These are phyloP conservation scores for Heracleum sosnowskyi DNA, from an alignment of 129 eudicot genomes.

Conservation along the genomic window DNA sequence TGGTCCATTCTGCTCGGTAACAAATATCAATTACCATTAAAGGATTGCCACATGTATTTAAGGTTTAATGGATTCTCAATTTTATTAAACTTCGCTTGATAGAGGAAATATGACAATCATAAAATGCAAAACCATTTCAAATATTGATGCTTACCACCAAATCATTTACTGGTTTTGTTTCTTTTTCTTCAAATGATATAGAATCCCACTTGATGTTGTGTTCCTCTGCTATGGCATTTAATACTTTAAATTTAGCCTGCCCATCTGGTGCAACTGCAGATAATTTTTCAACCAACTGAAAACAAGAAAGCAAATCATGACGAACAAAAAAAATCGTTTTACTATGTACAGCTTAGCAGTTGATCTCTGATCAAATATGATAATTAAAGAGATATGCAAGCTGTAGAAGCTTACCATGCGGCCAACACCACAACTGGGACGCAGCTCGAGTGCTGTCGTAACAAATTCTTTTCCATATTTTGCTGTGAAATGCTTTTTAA, in stretches of 20 bases:
- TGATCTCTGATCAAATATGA: not conserved
- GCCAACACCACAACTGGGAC: constrained; percentile 82
- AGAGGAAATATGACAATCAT: not conserved
- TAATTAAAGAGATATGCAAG: not conserved
- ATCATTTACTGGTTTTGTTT: constrained; percentile 44
- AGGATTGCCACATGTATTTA: not conserved
- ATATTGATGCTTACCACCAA: constrained; percentile 39
- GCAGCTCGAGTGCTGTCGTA: constrained; percentile 66
- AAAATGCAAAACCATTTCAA: not conserved
- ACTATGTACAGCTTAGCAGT: not conserved
- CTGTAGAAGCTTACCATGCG: constrained; percentile 50
- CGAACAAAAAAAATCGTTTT: not conserved
- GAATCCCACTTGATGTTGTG: constrained; percentile 75
- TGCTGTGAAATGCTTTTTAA: constrained; percentile 55
- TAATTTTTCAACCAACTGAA: constrained; percentile 86
- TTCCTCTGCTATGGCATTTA: constrained; percentile 72
- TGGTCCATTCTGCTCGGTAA: constrained; percentile 53
- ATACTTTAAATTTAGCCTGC: constrained; percentile 54
- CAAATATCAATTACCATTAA: not conserved
- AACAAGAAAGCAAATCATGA: constrained; percentile 10
- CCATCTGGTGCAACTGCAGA: constrained; percentile 86
- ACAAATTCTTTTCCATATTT: constrained; percentile 91
- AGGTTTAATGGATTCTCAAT: not conserved
- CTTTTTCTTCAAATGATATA: constrained; percentile 51
- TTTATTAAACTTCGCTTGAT: not conserved